A percentile compares a stretch with the other conserved stretches of the same genome.
These are phyloP conservation scores for Venturia pyrina DNA, from an alignment of 2,329 filamentous ascomycete species.

Conservation along the genomic window DNA sequence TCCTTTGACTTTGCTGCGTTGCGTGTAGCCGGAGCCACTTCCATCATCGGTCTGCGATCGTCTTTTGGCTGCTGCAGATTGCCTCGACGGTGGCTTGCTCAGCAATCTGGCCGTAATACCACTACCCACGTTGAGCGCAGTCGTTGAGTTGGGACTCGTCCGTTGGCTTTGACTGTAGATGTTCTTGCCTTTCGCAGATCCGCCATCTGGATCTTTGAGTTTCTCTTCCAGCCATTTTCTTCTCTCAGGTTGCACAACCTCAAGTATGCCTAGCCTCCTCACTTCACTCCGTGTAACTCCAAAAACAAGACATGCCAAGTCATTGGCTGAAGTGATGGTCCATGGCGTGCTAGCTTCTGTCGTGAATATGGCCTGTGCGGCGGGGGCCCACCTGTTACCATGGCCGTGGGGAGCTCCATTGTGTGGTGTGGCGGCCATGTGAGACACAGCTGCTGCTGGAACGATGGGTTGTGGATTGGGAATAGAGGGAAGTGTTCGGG, in stretches of 20 bases:
- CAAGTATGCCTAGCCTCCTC: constrained; percentile 85
- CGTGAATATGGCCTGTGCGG: constrained; percentile 93
- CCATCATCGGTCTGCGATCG: constrained; percentile 58
- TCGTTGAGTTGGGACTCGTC: constrained; percentile 26
- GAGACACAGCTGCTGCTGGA: constrained; percentile 16
- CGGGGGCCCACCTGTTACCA: constrained; percentile 79
- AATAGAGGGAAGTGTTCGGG: constrained; percentile 21
- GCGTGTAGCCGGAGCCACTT: constrained; percentile 36
- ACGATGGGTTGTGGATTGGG: not conserved
- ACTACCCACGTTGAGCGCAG: constrained; percentile 55
- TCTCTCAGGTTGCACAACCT: constrained; percentile 85
- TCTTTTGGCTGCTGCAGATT: constrained; percentile 39
- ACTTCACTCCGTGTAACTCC: constrained; percentile 97
- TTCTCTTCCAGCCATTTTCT: constrained; percentile 84
- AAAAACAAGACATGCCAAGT: constrained; percentile 93
- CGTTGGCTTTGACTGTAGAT: constrained; percentile 23
- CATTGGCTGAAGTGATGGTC: constrained; percentile 94
- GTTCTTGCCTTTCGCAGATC: constrained; percentile 27
- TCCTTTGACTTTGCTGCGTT: constrained; percentile 42
- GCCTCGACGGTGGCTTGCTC: constrained; percentile 64
- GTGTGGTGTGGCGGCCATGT: constrained; percentile 22
- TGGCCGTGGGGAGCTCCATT: constrained; percentile 60
- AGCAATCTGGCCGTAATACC: constrained; percentile 83
- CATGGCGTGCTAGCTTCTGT: constrained; percentile 85
- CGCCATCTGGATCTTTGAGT: constrained; percentile 52